Evolutionary conservation across 768 basidiomycete genomes (phyloP).

Genomic region (Rhizopogon rudus): DNA sequence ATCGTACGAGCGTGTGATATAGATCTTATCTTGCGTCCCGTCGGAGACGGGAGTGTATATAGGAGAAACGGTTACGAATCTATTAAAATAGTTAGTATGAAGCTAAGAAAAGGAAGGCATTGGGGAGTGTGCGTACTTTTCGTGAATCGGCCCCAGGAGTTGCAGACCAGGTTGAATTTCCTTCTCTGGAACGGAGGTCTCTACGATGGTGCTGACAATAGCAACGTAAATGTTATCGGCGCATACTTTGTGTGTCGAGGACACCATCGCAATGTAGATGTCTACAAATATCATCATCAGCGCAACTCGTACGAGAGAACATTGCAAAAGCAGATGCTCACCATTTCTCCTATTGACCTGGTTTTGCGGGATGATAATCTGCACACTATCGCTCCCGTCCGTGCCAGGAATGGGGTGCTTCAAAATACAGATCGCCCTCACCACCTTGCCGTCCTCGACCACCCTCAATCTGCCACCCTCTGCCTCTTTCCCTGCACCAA

Average conservation of each 20-base stretch:
- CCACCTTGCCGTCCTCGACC: slow-evolving; percentile 89
- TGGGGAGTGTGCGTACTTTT: slow-evolving; percentile 61
- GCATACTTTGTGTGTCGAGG: slow-evolving; percentile 95
- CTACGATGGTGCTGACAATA: slow-evolving; percentile 97
- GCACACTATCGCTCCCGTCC: slow-evolving; percentile 90
- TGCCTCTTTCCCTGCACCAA: slow-evolving; percentile 63
- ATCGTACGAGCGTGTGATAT: slow-evolving; percentile 96
- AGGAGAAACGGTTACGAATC: slow-evolving; percentile 87
- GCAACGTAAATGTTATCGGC: slow-evolving; percentile 94
- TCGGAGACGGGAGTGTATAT: slow-evolving; percentile 84
- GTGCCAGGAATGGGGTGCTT: slow-evolving; percentile 98
- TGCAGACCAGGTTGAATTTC: slow-evolving; percentile 92
- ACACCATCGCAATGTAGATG: slow-evolving; percentile 98
- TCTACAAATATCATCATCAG: slow-evolving; percentile 44
- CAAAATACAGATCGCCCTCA: slow-evolving; percentile 95
- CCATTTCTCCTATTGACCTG: slow-evolving; percentile 93
- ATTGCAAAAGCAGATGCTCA: slow-evolving; percentile 30
- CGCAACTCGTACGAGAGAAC: background rate
- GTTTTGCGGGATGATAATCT: slow-evolving; percentile 99
- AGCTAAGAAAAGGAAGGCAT: background rate
- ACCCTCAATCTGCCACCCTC: slow-evolving; percentile 82
- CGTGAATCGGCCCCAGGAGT: slow-evolving; percentile 87
- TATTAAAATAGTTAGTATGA: slow-evolving; percentile 27
- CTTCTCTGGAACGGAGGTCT: slow-evolving; percentile 86
- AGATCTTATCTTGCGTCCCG: slow-evolving; percentile 86